Base-by-base conservation (phyloP, 805 yeast species). In the Suhomyces kilbournensis region DNA sequence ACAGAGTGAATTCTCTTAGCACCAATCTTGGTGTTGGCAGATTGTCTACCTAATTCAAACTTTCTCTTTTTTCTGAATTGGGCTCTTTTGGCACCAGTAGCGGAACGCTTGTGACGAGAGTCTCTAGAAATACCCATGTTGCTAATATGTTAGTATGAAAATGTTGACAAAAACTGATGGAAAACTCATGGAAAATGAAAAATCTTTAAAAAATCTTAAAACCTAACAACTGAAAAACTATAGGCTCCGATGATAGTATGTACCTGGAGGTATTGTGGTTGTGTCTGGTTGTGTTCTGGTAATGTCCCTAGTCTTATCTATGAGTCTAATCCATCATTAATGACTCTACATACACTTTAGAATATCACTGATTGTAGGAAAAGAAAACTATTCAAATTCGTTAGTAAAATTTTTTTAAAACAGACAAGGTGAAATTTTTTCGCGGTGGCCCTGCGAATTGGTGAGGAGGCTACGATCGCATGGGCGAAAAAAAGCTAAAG, bases 121-220 rank as follows among this genome's bases (percentile, higher is more conserved):
- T 94, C 98, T 86, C 99, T 93, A 81, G 98, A 91, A 88, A 93
- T 93, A 92, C 99, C 98, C 99, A 93, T 93, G 79, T 78, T 88
- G 74, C 59, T 56, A 48, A 22, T 17, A 28, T 38, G 66, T 59
- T 64, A 63, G 66, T 61, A 61, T 22, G 23, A 38, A 38, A n/a
- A n/a, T n/a, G n/a, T n/a, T n/a, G n/a, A n/a, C n/a, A n/a, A n/a
- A n/a, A n/a, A n/a, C n/a, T n/a, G n/a, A n/a, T n/a, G n/a, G n/a
- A 15, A 35, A 35, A 17, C 1, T 15, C 9, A 15, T 9, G 35
- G n/a, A 32, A n/a, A 32, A 28, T 28, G 3, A 4, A 30, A 30
- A 4, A 30, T 1, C 12, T 28, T 10, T 12, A 28, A 28, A 3
- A 10, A 3, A 8, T 28, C 6, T 30, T 15, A 30, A 14, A 14